Conservation (phyloP, 1,139 yeast genomes). For the Protomyces inundatus region DNA sequence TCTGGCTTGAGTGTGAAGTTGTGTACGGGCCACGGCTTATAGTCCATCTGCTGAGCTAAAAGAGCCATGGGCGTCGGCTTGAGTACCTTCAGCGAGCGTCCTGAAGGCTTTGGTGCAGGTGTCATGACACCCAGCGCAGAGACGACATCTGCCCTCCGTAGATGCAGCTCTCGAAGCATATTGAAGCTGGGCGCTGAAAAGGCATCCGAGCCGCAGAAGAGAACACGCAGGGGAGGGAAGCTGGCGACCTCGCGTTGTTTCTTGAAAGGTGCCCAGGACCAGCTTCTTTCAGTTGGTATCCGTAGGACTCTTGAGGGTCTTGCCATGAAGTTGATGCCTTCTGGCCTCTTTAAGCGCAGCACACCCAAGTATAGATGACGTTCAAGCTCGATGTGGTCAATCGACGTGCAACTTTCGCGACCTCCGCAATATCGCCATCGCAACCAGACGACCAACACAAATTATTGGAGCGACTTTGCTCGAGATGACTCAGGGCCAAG, state of each 20-base stretch:
- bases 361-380: not conserved
- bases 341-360: not conserved
- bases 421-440: too few species aligned
- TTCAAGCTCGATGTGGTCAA: too few species aligned
- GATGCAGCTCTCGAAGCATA: conserved; percentile 43
- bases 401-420: too few species aligned
- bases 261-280: conserved; percentile 25
- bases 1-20: not conserved
- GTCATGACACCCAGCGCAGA: conserved; percentile 58
- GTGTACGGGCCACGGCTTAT: not conserved
- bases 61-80: conserved; percentile 14
- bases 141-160: conserved; percentile 39
- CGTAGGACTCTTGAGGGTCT: not conserved
- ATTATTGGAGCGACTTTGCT: too few species aligned
- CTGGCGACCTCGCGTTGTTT: not conserved
- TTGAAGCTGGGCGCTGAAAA: conserved; percentile 62
- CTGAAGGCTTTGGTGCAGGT: conserved; percentile 63
- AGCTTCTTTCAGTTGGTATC: conserved; percentile 12
- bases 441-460: too few species aligned
- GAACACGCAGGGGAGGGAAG: conserved; percentile 41
- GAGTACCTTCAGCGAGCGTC: conserved; percentile 50
- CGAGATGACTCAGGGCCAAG: too few species aligned
- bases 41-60: not conserved
- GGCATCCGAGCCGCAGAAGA: conserved; percentile 76
- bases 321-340: not conserved